phyloP scores from a whole-genome alignment of 177 flowering plant genomes.

The Vitis hybrid region DNA sequence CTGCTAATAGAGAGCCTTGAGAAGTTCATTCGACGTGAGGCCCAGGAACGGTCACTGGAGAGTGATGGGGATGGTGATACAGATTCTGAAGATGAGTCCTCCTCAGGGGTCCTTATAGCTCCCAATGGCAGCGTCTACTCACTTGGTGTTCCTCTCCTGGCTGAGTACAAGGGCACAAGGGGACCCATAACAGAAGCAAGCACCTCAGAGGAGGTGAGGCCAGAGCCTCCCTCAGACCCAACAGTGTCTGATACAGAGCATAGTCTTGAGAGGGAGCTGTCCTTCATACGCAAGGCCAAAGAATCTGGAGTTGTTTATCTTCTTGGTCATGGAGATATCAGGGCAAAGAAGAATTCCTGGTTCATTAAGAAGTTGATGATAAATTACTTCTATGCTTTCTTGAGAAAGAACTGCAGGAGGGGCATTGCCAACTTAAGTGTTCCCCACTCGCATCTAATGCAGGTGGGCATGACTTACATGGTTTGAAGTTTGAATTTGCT shows the following conservation, averaged over 20 bases:
- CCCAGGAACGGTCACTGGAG: slow-evolving; percentile 86
- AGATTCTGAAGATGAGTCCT: slow-evolving; percentile 56
- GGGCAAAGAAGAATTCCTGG: slow-evolving; percentile 98
- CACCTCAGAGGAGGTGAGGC: slow-evolving; percentile 48
- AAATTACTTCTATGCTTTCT: slow-evolving; percentile 89
- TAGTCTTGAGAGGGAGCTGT: slow-evolving; percentile 85
- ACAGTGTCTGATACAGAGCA: slow-evolving; percentile 53
- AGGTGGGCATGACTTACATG: slow-evolving; percentile 98
- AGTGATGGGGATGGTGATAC: slow-evolving; percentile 78
- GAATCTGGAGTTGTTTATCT: slow-evolving; percentile 97
- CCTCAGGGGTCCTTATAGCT: slow-evolving; percentile 60
- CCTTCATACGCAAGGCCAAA: slow-evolving; percentile 83
- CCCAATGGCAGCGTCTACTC: slow-evolving; percentile 90
- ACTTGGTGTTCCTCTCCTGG: slow-evolving; percentile 76
- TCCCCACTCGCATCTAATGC: slow-evolving; percentile 89
- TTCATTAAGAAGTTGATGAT: slow-evolving; percentile 86
- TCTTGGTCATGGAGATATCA: slow-evolving; percentile 93
- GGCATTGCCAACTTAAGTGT: slow-evolving; percentile 89
- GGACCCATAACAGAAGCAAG: slow-evolving; percentile 50
- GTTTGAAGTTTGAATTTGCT: slow-evolving; percentile 45
- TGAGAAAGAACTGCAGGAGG: slow-evolving; percentile 92
- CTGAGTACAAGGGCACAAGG: slow-evolving; percentile 37
- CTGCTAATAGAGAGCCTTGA: slow-evolving; percentile 94
- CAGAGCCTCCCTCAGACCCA: slow-evolving; percentile 27
- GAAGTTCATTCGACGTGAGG: slow-evolving; percentile 93